A percentile compares a stretch with the other conserved stretches of the same genome.
Conservation (phyloP, 2,329 filamentous ascomycete species). For the Phialocephala subalpina region DNA sequence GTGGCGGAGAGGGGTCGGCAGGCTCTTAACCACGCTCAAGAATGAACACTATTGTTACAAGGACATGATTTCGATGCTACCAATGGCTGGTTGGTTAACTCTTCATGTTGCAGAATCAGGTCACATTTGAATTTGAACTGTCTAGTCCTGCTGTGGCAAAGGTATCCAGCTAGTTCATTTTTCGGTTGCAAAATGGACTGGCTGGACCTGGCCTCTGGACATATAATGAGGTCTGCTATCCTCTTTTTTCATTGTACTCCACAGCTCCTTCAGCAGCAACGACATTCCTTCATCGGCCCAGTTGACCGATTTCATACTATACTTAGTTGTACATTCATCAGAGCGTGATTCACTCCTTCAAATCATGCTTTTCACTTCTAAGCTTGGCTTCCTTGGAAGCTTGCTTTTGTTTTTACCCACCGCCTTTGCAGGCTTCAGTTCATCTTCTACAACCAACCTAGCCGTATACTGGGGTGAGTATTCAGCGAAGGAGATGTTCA, state of each 20-base stretch:
- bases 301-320: background rate
- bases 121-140: background rate
- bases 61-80: constrained; percentile 4
- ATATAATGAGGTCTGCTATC: background rate
- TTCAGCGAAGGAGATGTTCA: background rate
- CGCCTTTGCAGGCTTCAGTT: constrained; percentile 51
- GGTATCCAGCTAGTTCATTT: background rate
- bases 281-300: background rate
- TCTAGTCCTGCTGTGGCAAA: background rate
- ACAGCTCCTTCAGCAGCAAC: background rate
- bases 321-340: constrained; percentile 5
- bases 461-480: constrained; percentile 71
- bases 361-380: constrained; percentile 5
- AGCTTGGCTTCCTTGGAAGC: background rate
- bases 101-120: background rate
- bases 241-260: background rate
- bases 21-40: background rate
- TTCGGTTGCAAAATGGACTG: background rate
- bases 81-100: constrained; percentile 1
- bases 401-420: background rate
- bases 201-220: background rate
- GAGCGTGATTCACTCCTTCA: constrained; percentile 6
- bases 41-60: constrained; percentile 8
- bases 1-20: background rate
- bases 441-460: constrained; percentile 59